Evolutionary conservation across 2,329 filamentous ascomycete genomes (phyloP).

Genomic region (Diplodia sapinea): DNA sequence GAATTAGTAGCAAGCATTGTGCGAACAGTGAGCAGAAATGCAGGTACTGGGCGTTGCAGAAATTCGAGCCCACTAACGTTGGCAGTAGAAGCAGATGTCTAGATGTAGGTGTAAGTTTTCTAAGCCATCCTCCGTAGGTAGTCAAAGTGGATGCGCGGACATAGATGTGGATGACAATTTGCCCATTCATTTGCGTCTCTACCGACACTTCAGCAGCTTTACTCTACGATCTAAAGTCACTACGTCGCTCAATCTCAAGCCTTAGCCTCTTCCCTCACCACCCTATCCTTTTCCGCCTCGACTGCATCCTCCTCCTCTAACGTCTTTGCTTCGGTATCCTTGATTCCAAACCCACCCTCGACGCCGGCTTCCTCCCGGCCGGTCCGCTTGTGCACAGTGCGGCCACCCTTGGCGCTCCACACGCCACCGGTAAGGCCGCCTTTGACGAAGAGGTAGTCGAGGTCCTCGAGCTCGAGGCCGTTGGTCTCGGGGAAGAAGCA

Average conservation of each 20-base stretch:
- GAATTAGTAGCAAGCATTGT: neutral
- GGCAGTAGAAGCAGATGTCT: no score
- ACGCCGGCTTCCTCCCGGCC: conserved; percentile 19
- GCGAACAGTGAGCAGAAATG: neutral
- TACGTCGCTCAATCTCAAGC: neutral
- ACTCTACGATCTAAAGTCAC: neutral
- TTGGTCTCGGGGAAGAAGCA: conserved; percentile 71
- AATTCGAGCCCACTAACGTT: no score
- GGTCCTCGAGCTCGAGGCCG: conserved; percentile 74
- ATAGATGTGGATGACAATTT: no score
- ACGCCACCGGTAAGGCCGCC: conserved; percentile 34
- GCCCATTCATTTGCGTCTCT: no score
- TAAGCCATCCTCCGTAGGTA: no score
- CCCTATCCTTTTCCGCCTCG: neutral
- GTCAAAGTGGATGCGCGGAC: no score
- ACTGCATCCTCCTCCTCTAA: neutral
- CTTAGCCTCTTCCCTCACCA: conserved; percentile 16
- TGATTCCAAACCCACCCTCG: conserved; percentile 3
- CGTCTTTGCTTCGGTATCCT: neutral
- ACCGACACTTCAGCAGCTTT: no score
- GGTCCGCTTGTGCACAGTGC: conserved; percentile 31
- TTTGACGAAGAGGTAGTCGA: conserved; percentile 43
- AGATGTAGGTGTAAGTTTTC: no score
- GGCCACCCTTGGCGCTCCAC: conserved; percentile 34
- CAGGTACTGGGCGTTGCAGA: no score